phyloP scores from a whole-genome alignment of 2,329 filamentous ascomycete genomes.

The Apiospora pterosperma region DNA sequence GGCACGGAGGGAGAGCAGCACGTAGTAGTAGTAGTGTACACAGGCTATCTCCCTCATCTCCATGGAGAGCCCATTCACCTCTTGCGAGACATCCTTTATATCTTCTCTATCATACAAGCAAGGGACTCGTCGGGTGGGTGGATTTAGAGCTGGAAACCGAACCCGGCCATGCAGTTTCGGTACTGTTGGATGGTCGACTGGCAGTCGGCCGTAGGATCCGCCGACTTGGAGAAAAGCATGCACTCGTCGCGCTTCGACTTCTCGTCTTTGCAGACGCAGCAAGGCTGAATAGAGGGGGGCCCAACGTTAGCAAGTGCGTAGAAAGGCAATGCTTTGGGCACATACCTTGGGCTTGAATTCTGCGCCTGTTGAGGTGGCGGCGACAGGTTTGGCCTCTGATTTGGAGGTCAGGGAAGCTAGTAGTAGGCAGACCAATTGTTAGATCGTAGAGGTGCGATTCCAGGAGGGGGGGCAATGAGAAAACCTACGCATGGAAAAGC shows the following conservation, averaged over 20 bases:
- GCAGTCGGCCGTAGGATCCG: constrained; percentile 82
- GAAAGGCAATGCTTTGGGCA: background rate
- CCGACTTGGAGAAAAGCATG: constrained; percentile 91
- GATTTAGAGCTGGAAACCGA: constrained; percentile 71
- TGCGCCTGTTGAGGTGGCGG: constrained; percentile 17
- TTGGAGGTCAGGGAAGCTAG: constrained; percentile 24
- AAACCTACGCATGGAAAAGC: background rate
- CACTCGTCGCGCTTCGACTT: constrained; percentile 93
- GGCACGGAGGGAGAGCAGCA: background rate
- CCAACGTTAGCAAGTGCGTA: background rate
- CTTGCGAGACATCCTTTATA: background rate
- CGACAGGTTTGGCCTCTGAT: constrained; percentile 18
- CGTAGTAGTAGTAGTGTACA: background rate
- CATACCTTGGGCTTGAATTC: constrained; percentile 30
- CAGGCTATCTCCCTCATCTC: background rate
- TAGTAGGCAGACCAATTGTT: too few relatives aligned
- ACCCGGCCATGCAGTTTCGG: constrained; percentile 87
- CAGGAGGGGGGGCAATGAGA: background rate
- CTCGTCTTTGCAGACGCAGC: constrained; percentile 96
- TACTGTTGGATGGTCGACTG: constrained; percentile 80
- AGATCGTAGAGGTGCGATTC: background rate
- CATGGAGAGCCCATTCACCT: background rate
- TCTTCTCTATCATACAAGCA: background rate
- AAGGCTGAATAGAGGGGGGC: constrained; percentile 59
- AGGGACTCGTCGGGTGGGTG: background rate